Evolutionary conservation across 768 basidiomycete genomes (phyloP).

Genomic region (Auricularia sp.): DNA sequence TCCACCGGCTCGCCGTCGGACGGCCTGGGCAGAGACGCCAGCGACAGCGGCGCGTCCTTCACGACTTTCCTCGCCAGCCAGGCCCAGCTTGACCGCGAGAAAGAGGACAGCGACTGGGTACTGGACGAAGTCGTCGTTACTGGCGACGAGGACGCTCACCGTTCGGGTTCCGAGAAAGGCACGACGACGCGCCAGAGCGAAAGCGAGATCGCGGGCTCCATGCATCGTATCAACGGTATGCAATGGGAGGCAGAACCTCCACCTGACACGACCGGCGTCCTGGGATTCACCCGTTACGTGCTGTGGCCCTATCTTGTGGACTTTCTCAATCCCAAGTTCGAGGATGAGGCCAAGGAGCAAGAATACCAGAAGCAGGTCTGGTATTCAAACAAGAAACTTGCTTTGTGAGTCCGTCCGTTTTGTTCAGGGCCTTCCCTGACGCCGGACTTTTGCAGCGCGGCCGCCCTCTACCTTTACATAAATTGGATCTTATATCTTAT

Average conservation of each 20-base stretch:
- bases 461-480: conserved; percentile 1
- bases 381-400: conserved; percentile 14
- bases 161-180: conserved; percentile 6
- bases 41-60: not conserved
- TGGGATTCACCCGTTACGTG: conserved; percentile 11
- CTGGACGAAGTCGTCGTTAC: conserved; percentile 18
- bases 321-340: conserved; percentile 10
- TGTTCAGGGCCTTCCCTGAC: not conserved
- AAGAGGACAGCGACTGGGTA: conserved; percentile 11
- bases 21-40: not conserved
- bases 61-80: not conserved
- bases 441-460: not conserved
- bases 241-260: not conserved
- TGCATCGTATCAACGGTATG: not conserved
- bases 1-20: not conserved
- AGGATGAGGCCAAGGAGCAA: conserved; percentile 12
- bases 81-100: not conserved
- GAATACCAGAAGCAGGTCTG: conserved; percentile 16
- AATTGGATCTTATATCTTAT: conserved; percentile 6
- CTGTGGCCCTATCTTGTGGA: conserved; percentile 1
- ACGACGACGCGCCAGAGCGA: conserved; percentile 8
- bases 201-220: not conserved
- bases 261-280: conserved; percentile 3
- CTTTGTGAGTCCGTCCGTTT: conserved; percentile 1
- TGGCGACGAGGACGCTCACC: conserved; percentile 13